phyloP scores from a whole-genome alignment of 768 basidiomycete species.

The Tricholoma sp. region DNA sequence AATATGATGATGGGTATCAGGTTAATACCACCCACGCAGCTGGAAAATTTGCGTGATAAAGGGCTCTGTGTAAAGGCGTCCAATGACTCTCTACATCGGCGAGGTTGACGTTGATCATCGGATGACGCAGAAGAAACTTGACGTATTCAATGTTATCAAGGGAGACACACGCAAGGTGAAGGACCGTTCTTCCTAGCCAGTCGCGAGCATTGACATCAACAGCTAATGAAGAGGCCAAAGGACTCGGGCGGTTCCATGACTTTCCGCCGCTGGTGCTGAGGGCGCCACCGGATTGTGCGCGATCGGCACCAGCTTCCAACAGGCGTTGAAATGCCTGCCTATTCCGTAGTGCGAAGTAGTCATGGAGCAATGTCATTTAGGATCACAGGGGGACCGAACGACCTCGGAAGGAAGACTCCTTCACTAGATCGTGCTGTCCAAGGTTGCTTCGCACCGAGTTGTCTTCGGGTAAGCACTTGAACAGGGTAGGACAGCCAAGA shows the following conservation, averaged over 20 bases:
- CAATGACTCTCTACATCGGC: constrained; percentile 82
- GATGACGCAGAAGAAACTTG: constrained; percentile 67
- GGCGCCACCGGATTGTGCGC: constrained; percentile 25
- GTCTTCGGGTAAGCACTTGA: constrained; percentile 13
- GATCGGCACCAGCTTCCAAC: constrained; percentile 48
- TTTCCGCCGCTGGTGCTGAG: constrained; percentile 47
- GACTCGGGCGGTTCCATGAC: constrained; percentile 50
- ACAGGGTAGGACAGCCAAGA: background rate
- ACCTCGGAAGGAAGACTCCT: constrained; percentile 31
- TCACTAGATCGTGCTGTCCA: constrained; percentile 23
- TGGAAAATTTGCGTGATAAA: constrained; percentile 75
- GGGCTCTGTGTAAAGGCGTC: constrained; percentile 85
- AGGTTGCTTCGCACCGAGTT: constrained; percentile 15
- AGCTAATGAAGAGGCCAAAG: constrained; percentile 28
- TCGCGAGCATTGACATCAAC: constrained; percentile 68
- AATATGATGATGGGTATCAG: constrained; percentile 3
- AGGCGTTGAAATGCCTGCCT: constrained; percentile 74
- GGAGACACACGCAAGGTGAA: constrained; percentile 76
- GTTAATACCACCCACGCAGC: constrained; percentile 45
- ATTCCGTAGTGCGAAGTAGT: constrained; percentile 62
- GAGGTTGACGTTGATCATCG: constrained; percentile 73
- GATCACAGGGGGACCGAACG: constrained; percentile 28
- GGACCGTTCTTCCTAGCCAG: constrained; percentile 64
- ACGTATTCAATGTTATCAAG: constrained; percentile 74
- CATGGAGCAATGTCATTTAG: constrained; percentile 82